Base-by-base conservation (phyloP, 495 filamentous ascomycete genomes). In the Hyphodiscus hymeniophilus region DNA sequence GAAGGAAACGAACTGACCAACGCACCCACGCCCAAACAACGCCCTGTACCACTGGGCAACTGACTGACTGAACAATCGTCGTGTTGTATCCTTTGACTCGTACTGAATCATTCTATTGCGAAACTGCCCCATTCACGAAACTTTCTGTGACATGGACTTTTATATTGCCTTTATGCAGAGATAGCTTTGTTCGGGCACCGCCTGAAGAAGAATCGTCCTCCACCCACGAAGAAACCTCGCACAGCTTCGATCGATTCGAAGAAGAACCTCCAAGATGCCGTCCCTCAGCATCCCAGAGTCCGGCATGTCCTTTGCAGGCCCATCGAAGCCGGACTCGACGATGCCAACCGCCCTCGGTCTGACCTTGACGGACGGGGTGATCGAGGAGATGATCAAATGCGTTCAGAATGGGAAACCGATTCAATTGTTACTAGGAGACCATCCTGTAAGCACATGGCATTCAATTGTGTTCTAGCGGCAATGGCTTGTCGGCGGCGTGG, bases 311-410 rank as follows among this genome's bases (percentile, higher is more conserved):
- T 43, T 69, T 64, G 61, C 64, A 66, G 35, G 54, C 62, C 56
- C 61, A 20, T 45, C 57, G 33, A 51, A 47, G 42, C 32, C 24
- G 8, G 50, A 39, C 36, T 33, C 46, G 1, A 20, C 33, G 7
- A 8, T 32, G 7, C 52, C 48, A 15, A 45, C 79, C 60, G 67
- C 74, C 46, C 79, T 89, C 67, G 80, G 80, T 50, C 63, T 89
- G 48, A 76, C 75, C 21, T 63, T 89, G 48, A 75, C 70, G 51
- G 75, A 85, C 62, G 74, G 64, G 47, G 72, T 81, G 26, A 75
- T 88, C 50, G 77, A 85, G 57, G 78, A 87, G 24, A 76, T 89
- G 63, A 80, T 88, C 48, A 73, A 76, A 52, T 78, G 72, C 55
- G 73, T 85, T 17, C 74, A 77, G 34, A 69, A 77, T 60, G 76